These are phyloP conservation scores for Trametes sp. DNA, from an alignment of 1,284 basidiomycete genomes.

Conservation along the genomic window DNA sequence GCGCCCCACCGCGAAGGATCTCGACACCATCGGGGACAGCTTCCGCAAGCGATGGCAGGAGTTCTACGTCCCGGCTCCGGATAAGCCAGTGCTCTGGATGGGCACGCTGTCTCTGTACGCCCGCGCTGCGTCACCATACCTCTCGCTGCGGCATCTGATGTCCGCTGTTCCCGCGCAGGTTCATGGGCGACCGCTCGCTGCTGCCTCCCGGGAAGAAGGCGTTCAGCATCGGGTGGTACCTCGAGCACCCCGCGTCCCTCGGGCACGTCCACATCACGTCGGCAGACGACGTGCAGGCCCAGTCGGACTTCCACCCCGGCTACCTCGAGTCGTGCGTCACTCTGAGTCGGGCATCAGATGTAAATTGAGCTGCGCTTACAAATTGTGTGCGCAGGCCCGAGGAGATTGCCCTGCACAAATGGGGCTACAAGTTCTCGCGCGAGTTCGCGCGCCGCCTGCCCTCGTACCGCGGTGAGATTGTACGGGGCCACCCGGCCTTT, in stretches of 20 bases:
- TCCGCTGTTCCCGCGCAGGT: conserved; percentile 25
- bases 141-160: background rate
- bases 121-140: background rate
- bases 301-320: conserved; percentile 35
- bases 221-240: conserved; percentile 44
- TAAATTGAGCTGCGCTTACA: background rate
- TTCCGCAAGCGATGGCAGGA: conserved; percentile 53
- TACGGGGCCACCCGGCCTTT: conserved; percentile 42
- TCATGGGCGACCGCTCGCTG: conserved; percentile 38
- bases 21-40: conserved; percentile 51
- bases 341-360: too few species aligned
- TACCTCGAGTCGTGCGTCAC: conserved; percentile 30
- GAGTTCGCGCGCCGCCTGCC: conserved; percentile 47
- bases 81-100: conserved; percentile 56
- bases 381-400: conserved; percentile 24
- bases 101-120: conserved; percentile 43
- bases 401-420: conserved; percentile 51
- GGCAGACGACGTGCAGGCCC: conserved; percentile 24
- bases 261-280: conserved; percentile 34
- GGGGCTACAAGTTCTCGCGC: conserved; percentile 45
- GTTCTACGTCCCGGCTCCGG: conserved; percentile 52
- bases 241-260: conserved; percentile 33
- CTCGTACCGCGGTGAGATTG: conserved; percentile 45
- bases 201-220: conserved; percentile 42
- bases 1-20: conserved; percentile 52